These are phyloP conservation scores for Cardamine occulta DNA, from an alignment of 345 rosid genomes.

Conservation along the genomic window DNA sequence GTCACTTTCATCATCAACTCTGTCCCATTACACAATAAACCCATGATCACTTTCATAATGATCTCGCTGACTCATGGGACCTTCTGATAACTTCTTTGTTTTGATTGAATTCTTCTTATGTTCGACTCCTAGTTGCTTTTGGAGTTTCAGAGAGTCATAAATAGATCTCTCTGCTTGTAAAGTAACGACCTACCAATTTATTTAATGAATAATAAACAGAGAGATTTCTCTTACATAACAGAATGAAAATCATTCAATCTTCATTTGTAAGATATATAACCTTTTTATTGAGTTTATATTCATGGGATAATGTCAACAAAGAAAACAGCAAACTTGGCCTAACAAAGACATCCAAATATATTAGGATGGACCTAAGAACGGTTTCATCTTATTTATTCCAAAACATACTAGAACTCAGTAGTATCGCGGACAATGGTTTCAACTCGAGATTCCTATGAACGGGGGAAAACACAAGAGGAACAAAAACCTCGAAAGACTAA, in stretches of 20 bases:
- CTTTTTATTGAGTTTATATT: constrained; percentile 16
- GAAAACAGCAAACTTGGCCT: constrained; percentile 20
- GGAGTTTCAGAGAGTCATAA: neutral
- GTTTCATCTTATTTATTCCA: constrained; percentile 22
- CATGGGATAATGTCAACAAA: neutral
- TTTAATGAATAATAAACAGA: neutral
- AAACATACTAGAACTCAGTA: constrained; percentile 29
- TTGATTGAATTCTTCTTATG: neutral
- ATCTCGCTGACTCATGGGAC: neutral
- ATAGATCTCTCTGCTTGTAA: neutral
- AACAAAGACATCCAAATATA: constrained; percentile 29
- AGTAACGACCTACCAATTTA: neutral
- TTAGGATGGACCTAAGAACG: constrained; percentile 26
- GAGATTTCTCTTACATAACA: neutral
- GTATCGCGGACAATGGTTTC: neutral
- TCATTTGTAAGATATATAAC: neutral
- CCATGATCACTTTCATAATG: neutral
- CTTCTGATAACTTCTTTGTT: neutral
- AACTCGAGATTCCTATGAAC: constrained; percentile 35
- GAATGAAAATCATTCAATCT: neutral
- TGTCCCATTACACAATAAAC: neutral
- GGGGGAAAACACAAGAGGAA: constrained; percentile 7
- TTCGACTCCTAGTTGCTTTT: neutral
- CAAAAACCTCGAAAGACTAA: constrained; percentile 7
- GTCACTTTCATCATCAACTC: neutral